A percentile compares a stretch with the other conserved stretches of the same genome.
phyloP scores from a whole-genome alignment of 257 asterid species.

The Striga asiatica region DNA sequence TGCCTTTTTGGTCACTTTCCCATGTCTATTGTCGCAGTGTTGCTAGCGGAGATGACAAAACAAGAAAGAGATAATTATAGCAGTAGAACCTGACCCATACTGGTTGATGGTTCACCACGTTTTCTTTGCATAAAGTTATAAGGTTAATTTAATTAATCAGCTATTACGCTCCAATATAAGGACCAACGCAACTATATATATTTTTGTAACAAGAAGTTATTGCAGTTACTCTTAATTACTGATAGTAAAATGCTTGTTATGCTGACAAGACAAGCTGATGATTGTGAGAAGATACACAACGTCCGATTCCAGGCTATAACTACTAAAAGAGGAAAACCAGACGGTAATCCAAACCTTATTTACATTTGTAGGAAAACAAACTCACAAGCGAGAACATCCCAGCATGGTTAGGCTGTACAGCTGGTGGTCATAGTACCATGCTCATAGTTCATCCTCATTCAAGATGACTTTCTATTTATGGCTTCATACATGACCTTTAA shows the following conservation, averaged over 20 bases:
- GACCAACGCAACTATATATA: neutral
- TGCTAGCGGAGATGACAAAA: neutral
- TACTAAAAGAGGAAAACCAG: neutral
- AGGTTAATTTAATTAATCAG: neutral
- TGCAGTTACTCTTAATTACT: neutral
- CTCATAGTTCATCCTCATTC: neutral
- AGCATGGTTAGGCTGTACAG: neutral
- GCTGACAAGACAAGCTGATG: neutral
- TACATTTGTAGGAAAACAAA: neutral
- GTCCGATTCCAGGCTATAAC: neutral
- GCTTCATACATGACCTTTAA: neutral
- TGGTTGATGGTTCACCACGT: neutral
- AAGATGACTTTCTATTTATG: conserved; percentile 1
- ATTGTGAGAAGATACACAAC: neutral
- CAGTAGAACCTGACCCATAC: neutral
- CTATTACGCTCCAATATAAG: neutral
- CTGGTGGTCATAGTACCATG: neutral
- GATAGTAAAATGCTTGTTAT: neutral
- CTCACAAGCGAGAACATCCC: no score
- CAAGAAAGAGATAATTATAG: neutral
- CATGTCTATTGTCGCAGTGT: neutral
- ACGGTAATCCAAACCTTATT: neutral
- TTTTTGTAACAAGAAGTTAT: no score
- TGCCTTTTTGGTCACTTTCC: neutral
- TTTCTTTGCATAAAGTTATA: neutral